A percentile compares a stretch with the other conserved stretches of the same genome.
Evolutionary conservation across 2,329 filamentous ascomycete species (phyloP).

Genomic region (Calonectria fujianensis): DNA sequence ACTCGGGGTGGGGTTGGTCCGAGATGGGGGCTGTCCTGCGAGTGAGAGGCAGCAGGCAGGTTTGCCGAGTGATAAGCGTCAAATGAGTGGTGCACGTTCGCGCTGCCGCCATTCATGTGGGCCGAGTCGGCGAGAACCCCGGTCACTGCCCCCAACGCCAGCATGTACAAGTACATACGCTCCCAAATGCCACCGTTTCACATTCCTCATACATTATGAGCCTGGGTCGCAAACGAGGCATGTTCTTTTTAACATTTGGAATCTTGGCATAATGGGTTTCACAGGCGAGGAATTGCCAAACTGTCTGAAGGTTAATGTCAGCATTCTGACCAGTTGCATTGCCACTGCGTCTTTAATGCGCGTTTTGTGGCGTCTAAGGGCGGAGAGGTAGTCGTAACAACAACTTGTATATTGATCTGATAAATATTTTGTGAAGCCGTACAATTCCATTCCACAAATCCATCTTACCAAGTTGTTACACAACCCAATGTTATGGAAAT

Average conservation of each 20-base stretch:
- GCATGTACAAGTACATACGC: slow-evolving; percentile 24
- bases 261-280: neutral
- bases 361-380: neutral
- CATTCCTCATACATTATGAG: neutral
- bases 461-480: neutral
- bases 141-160: slow-evolving; percentile 40
- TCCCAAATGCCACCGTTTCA: neutral
- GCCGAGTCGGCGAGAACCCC: slow-evolving; percentile 52
- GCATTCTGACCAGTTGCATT: neutral
- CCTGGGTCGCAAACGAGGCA: too few species aligned
- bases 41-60: neutral
- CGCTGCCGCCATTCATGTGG: slow-evolving; percentile 33
- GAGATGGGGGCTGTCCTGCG: slow-evolving; percentile 39
- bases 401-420: neutral
- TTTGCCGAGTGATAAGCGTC: slow-evolving; percentile 10
- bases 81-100: slow-evolving; percentile 6
- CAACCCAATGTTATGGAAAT: neutral
- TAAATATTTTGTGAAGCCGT: neutral
- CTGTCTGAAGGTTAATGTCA: neutral
- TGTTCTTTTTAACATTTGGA: too few species aligned
- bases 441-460: neutral
- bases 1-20: slow-evolving; percentile 55
- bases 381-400: neutral
- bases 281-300: neutral
- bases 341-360: neutral